Conservation (phyloP, 1,284 basidiomycete genomes). For the Trichosporon sp. region DNA sequence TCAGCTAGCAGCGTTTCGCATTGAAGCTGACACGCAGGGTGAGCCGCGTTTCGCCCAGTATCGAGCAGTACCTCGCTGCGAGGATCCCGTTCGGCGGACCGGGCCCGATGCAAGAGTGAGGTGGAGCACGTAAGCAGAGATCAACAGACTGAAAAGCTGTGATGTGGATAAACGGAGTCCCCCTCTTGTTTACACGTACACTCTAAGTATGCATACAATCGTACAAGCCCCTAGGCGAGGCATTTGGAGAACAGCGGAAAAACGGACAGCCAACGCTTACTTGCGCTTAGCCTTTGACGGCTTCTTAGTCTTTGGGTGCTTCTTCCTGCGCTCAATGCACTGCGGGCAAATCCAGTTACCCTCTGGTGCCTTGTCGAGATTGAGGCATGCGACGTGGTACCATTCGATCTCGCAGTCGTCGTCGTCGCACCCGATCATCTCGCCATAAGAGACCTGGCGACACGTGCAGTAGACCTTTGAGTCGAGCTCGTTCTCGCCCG, state of each 20-base stretch:
- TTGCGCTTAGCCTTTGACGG: slow-evolving; percentile 16
- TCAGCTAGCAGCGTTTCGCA: too few relatives aligned
- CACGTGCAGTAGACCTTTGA: slow-evolving; percentile 82
- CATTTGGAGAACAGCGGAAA: not conserved
- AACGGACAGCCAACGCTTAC: slow-evolving; percentile 7
- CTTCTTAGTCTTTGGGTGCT: slow-evolving; percentile 31
- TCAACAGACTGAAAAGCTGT: not conserved
- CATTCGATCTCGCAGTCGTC: slow-evolving; percentile 85
- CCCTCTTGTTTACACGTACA: not conserved
- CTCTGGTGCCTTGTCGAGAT: slow-evolving; percentile 63
- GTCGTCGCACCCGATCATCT: slow-evolving; percentile 97
- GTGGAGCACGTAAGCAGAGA: not conserved
- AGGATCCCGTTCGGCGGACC: not conserved
- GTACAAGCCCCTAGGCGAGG: not conserved
- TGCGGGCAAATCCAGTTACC: slow-evolving; percentile 78
- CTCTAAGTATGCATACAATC: slow-evolving; percentile 2
- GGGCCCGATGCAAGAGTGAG: not conserved
- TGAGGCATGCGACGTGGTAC: slow-evolving; percentile 81
- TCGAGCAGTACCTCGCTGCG: slow-evolving; percentile 1
- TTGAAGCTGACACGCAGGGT: not conserved
- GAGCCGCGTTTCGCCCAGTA: not conserved
- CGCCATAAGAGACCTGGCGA: slow-evolving; percentile 65
- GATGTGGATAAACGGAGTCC: not conserved
- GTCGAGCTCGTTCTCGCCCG: slow-evolving; percentile 53
- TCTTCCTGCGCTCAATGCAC: slow-evolving; percentile 36